A percentile compares a stretch with the other conserved stretches of the same genome.
phyloP scores from a whole-genome alignment of 2,329 filamentous ascomycete genomes.

The Pestalotiopsis fici region DNA sequence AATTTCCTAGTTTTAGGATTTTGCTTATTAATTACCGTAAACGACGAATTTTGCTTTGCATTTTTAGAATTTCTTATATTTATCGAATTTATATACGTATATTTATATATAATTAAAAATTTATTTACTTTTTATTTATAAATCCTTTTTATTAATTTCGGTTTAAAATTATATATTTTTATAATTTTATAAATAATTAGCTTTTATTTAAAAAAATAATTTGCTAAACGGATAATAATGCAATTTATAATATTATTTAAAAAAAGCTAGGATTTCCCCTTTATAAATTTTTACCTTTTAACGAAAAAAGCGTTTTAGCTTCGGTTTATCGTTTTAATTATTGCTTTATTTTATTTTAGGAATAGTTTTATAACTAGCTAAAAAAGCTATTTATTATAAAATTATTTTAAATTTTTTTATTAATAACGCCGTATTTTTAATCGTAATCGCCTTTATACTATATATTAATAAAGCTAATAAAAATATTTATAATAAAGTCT shows the following conservation, averaged over 20 bases:
- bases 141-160: not conserved
- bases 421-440: too few relatives aligned
- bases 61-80: not conserved
- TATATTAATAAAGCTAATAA: not conserved
- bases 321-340: not conserved
- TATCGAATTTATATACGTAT: not conserved
- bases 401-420: not conserved
- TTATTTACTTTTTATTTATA: not conserved
- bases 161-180: not conserved
- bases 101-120: not conserved
- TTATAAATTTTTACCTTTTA: not conserved
- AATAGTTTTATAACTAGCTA: not conserved
- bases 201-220: not conserved
- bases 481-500: not conserved
- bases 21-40: not conserved
- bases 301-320: not conserved
- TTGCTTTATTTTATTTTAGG: not conserved
- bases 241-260: not conserved
- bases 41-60: not conserved
- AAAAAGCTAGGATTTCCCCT: not conserved
- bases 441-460: too few relatives aligned
- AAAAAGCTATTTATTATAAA: not conserved
- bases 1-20: not conserved
- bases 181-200: not conserved
- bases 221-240: not conserved